Evolutionary conservation across 176 grass and related monocot species (phyloP).

Genomic region (Triticum timopheevii): DNA sequence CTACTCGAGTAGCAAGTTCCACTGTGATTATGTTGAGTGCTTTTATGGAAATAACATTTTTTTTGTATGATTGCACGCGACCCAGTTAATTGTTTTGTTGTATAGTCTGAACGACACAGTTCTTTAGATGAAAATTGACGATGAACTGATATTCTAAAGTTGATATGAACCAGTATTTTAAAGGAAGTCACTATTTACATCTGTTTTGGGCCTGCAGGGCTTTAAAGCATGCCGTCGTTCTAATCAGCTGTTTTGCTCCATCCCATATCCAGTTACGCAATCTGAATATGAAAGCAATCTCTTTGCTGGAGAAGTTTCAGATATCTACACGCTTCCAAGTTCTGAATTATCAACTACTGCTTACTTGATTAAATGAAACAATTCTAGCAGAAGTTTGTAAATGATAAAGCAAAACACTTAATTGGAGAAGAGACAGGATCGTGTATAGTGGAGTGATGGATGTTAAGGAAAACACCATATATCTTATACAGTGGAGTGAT

Average conservation of each 20-base stretch:
- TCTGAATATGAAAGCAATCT: conserved; percentile 11
- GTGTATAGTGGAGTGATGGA: not conserved
- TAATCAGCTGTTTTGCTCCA: not conserved
- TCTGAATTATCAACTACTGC: not conserved
- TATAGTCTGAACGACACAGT: not conserved
- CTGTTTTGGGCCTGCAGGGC: not conserved
- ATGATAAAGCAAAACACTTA: not conserved
- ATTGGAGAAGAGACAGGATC: not conserved
- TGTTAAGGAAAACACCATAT: not conserved
- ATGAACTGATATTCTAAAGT: not conserved
- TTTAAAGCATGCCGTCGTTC: not conserved
- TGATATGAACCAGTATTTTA: not conserved
- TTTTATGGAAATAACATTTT: conserved; percentile 1
- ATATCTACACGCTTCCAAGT: not conserved
- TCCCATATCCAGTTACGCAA: not conserved
- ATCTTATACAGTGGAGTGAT: not conserved
- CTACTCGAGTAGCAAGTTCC: not conserved
- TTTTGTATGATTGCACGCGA: not conserved
- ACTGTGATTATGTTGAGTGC: not conserved
- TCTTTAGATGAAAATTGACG: not conserved
- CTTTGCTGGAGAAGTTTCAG: conserved; percentile 1
- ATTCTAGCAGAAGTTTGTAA: not conserved
- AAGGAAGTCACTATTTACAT: not conserved
- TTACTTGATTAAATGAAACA: conserved; percentile 7
- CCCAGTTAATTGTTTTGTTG: not conserved